Conservation (phyloP, 371 early-diverging fungal species). For the Vavraia culicis region DNA sequence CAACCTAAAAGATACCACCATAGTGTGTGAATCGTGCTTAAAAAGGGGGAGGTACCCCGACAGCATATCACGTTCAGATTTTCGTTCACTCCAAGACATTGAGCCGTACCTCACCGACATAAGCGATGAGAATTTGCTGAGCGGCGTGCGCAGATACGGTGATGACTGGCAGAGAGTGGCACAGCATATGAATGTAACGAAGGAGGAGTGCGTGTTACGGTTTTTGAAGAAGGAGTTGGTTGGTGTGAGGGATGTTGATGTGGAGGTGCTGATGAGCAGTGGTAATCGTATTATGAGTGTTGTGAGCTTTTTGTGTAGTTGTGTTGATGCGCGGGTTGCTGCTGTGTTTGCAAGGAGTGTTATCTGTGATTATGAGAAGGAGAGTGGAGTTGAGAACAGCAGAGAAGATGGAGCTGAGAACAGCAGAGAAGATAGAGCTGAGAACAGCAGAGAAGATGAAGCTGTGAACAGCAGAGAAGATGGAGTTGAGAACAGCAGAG, state of each 20-base stretch:
- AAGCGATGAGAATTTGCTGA: too few relatives aligned
- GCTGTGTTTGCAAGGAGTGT: constrained; percentile 52
- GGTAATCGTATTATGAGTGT: constrained; percentile 56
- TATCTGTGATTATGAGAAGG: constrained; percentile 43
- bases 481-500: too few relatives aligned
- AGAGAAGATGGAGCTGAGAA: background rate
- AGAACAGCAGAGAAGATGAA: too few relatives aligned
- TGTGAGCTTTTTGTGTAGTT: constrained; percentile 65
- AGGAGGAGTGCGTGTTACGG: constrained; percentile 68
- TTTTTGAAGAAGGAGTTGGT: constrained; percentile 75
- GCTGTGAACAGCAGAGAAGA: too few relatives aligned
- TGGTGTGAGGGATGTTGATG: constrained; percentile 65
- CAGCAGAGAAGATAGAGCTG: constrained; percentile 29
- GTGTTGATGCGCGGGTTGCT: constrained; percentile 66
- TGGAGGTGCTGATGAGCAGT: constrained; percentile 34
- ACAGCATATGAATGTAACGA: constrained; percentile 62
- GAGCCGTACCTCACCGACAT: too few relatives aligned
- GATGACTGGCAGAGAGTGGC: constrained; percentile 79
- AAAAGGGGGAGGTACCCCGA: too few relatives aligned
- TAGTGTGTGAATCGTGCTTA: too few relatives aligned
- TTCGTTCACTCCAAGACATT: too few relatives aligned
- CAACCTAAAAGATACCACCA: too few relatives aligned
- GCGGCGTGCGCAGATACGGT: constrained; percentile 64
- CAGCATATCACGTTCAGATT: too few relatives aligned
- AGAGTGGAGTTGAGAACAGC: constrained; percentile 40